Conservation (phyloP, 805 yeast species). For the Yarrowia keelungensis region DNA sequence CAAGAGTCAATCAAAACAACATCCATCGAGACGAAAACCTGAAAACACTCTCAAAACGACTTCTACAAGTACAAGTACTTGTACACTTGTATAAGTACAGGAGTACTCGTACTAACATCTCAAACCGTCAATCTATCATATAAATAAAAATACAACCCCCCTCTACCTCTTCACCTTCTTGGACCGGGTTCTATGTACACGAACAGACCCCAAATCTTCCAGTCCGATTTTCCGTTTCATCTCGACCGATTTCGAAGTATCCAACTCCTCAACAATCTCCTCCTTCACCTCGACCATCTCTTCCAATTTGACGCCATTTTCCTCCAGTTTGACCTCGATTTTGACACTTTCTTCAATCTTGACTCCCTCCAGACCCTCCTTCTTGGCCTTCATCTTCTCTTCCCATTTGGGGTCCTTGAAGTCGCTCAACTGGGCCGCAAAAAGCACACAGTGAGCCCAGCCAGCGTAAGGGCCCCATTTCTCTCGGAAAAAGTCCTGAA, state of each 20-base stretch:
- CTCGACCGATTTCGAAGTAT: neutral
- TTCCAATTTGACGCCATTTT: neutral
- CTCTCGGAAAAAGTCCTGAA: slow-evolving; percentile 64
- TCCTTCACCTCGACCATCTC: neutral
- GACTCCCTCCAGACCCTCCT: neutral
- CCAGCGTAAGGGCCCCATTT: slow-evolving; percentile 95
- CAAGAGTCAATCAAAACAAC: too few species aligned
- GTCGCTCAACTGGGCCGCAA: slow-evolving; percentile 81
- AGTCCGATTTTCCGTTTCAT: slow-evolving; percentile 17
- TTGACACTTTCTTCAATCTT: slow-evolving; percentile 20
- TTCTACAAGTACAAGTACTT: too few species aligned
- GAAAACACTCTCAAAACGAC: too few species aligned
- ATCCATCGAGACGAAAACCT: too few species aligned
- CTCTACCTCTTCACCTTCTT: slow-evolving; percentile 13
- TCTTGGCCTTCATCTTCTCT: slow-evolving; percentile 22
- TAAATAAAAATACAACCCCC: neutral
- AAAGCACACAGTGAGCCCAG: slow-evolving; percentile 97
- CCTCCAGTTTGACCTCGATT: slow-evolving; percentile 4
- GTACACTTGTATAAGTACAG: too few species aligned
- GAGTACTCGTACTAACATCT: too few species aligned
- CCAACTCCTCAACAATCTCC: neutral
- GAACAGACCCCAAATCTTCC: slow-evolving; percentile 12
- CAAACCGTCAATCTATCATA: neutral
- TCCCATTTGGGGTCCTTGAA: slow-evolving; percentile 47
- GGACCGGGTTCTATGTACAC: slow-evolving; percentile 27